A percentile compares a stretch with the other conserved stretches of the same genome.
phyloP scores from a whole-genome alignment of 768 basidiomycete species.

The Lentinula detonsa region DNA sequence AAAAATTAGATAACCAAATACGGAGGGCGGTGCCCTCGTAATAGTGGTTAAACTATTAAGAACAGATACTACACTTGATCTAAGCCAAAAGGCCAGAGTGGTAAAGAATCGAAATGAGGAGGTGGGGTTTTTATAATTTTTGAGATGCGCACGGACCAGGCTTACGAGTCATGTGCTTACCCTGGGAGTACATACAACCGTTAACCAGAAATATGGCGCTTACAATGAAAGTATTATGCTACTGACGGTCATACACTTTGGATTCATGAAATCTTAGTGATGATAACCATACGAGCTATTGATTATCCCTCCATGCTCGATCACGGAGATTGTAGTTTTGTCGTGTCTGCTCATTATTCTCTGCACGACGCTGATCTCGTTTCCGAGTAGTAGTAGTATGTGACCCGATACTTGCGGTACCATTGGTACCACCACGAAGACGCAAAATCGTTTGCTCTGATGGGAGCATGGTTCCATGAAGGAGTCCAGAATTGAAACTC shows the following conservation, averaged over 20 bases:
- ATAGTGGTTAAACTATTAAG: conserved; percentile 21
- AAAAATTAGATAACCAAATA: conserved; percentile 46
- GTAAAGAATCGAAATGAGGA: conserved; percentile 36
- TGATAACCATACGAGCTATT: too few species aligned
- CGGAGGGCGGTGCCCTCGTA: conserved; percentile 10
- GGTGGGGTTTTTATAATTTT: neutral
- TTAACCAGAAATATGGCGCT: too few species aligned
- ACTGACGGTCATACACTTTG: too few species aligned
- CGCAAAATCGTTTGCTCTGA: too few species aligned
- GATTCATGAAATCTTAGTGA: too few species aligned
- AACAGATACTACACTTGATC: conserved; percentile 98
- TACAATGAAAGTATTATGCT: too few species aligned
- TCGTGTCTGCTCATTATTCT: neutral
- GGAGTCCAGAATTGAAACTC: too few species aligned
- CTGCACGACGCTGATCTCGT: neutral
- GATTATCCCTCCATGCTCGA: neutral
- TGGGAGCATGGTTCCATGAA: too few species aligned
- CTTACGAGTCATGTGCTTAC: too few species aligned
- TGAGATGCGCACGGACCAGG: neutral
- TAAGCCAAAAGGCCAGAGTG: conserved; percentile 96
- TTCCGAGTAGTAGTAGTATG: neutral
- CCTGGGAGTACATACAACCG: too few species aligned
- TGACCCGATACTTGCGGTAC: neutral
- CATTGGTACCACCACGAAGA: neutral
- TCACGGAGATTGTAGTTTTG: neutral